Percentiles rank a stretch among this genome's conserved stretches.
Conservation (phyloP, 805 yeast genomes). For the Wickerhamiella hasegawae region DNA sequence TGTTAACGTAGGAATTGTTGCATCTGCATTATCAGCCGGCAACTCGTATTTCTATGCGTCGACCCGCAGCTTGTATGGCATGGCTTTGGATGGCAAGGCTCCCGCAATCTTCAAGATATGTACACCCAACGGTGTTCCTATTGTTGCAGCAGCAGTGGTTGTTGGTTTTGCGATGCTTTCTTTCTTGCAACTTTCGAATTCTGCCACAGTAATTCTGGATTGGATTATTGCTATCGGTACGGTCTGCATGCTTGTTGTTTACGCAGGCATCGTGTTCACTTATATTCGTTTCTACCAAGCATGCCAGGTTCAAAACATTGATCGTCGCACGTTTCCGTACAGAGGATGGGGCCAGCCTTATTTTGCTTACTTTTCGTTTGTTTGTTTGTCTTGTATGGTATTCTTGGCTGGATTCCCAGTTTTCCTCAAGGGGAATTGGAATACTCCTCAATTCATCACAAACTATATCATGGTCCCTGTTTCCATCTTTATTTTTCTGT, state of each 20-base stretch:
- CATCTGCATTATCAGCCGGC: conserved; percentile 72
- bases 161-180: conserved; percentile 46
- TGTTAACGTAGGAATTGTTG: conserved; percentile 60
- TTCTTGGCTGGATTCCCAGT: conserved; percentile 54
- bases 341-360: conserved; percentile 46
- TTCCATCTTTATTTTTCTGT: conserved; percentile 29
- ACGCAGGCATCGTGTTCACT: conserved; percentile 38
- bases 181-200: conserved; percentile 43
- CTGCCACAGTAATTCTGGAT: conserved; percentile 45
- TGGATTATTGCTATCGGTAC: conserved; percentile 65
- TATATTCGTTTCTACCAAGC: conserved; percentile 50
- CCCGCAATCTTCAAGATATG: conserved; percentile 51
- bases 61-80: conserved; percentile 48
- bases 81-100: conserved; percentile 58
- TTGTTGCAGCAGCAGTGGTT: conserved; percentile 33
- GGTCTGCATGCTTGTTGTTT: conserved; percentile 49
- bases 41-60: conserved; percentile 67
- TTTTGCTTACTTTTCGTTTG: conserved; percentile 28
- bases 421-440: conserved; percentile 54
- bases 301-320: conserved; percentile 35
- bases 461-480: conserved; percentile 58
- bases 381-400: conserved; percentile 34
- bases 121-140: conserved; percentile 54
- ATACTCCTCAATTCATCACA: conserved; percentile 43
- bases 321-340: conserved; percentile 32